Evolutionary conservation across 2,329 filamentous ascomycete species (phyloP).

Genomic region (Penicillium concentricum): DNA sequence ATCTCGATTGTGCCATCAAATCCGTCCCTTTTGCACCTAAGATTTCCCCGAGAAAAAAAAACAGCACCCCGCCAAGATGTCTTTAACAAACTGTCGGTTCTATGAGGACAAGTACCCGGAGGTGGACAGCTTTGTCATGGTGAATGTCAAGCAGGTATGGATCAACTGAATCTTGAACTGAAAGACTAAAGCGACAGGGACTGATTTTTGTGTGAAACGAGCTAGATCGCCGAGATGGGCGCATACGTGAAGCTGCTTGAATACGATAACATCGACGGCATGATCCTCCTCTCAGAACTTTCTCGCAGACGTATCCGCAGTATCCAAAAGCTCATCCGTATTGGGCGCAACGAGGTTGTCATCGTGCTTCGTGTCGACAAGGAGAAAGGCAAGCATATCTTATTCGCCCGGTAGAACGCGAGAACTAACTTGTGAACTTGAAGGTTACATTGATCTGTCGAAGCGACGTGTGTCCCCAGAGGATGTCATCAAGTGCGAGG

Average conservation of each 20-base stretch:
- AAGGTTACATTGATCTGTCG: conserved; percentile 94
- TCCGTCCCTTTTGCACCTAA: conserved; percentile 7
- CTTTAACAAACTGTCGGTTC: conserved; percentile 93
- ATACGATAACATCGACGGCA: conserved; percentile 99
- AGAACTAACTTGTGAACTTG: conserved; percentile 20
- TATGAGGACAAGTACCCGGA: conserved; percentile 98
- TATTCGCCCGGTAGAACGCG: not conserved
- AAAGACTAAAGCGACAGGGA: conserved; percentile 1
- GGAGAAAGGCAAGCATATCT: conserved; percentile 72
- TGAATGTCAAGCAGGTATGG: conserved; percentile 93
- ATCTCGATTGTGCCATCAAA: conserved; percentile 13
- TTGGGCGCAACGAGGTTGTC: conserved; percentile 97
- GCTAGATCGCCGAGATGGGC: conserved; percentile 97
- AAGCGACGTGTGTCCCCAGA: conserved; percentile 97
- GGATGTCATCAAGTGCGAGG: conserved; percentile 97
- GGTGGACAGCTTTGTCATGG: conserved; percentile 99
- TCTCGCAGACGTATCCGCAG: conserved; percentile 96
- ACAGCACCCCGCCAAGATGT: conserved; percentile 67
- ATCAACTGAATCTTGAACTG: not conserved
- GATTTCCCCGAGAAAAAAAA: conserved; percentile 20
- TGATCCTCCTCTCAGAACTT: conserved; percentile 97
- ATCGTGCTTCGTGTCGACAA: conserved; percentile 98
- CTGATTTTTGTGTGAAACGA: conserved; percentile 14
- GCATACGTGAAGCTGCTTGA: conserved; percentile 99
- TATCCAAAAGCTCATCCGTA: conserved; percentile 98